These are phyloP conservation scores for Fusarium illudens DNA, from an alignment of 2,329 filamentous ascomycete genomes.

Conservation along the genomic window DNA sequence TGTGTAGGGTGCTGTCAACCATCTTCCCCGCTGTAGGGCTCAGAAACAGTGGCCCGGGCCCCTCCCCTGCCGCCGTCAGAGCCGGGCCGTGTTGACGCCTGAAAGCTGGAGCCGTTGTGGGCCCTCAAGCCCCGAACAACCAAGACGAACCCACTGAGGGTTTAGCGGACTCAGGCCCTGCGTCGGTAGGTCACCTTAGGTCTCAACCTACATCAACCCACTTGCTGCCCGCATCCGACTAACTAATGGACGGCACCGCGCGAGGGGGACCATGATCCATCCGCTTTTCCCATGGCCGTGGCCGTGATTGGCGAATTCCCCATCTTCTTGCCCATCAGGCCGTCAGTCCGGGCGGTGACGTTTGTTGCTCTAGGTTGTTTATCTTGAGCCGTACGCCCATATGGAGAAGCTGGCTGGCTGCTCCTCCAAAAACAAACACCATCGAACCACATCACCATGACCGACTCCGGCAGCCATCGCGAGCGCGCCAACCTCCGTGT, in stretches of 20 bases:
- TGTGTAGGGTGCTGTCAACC: background rate
- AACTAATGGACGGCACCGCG: constrained; percentile 14
- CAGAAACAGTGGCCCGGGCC: background rate
- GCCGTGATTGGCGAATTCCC: constrained; percentile 38
- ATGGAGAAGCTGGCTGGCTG: constrained; percentile 17
- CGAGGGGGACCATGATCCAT: constrained; percentile 31
- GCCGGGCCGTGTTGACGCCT: constrained; percentile 12
- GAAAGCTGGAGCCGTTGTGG: constrained; percentile 26
- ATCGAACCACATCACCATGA: constrained; percentile 33
- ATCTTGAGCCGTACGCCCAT: background rate
- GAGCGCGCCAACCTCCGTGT: constrained; percentile 41
- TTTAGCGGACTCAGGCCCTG: too few species aligned
- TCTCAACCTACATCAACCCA: constrained; percentile 29
- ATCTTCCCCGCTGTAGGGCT: background rate
- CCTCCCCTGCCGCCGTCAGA: background rate
- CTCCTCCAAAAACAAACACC: constrained; percentile 9
- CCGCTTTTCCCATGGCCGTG: constrained; percentile 18
- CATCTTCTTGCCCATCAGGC: constrained; percentile 6
- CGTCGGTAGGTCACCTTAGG: too few species aligned
- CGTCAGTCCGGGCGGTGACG: constrained; percentile 27
- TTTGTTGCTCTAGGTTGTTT: background rate
- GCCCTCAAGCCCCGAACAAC: constrained; percentile 8
- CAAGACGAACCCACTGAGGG: constrained; percentile 1
- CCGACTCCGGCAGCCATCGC: constrained; percentile 37
- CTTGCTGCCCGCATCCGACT: too few species aligned